These are phyloP conservation scores for Colletotrichum cordylinicola DNA, from an alignment of 2,329 filamentous ascomycete genomes.

Conservation along the genomic window DNA sequence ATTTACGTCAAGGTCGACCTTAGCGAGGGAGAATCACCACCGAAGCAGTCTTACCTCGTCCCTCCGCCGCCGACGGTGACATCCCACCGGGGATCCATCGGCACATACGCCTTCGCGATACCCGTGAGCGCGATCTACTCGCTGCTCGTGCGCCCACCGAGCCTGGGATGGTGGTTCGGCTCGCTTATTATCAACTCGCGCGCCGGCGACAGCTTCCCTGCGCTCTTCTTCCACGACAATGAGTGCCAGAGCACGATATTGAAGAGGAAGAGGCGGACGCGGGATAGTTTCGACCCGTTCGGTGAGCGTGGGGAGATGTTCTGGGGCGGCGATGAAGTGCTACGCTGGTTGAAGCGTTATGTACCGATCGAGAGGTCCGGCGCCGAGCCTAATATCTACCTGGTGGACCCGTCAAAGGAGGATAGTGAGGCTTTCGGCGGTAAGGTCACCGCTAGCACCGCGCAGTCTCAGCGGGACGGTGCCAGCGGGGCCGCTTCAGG, in stretches of 20 bases:
- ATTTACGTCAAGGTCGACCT: slow-evolving; percentile 97
- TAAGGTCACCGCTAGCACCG: slow-evolving; percentile 57
- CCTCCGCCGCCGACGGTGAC: slow-evolving; percentile 89
- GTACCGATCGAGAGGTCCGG: slow-evolving; percentile 81
- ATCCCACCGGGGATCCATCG: slow-evolving; percentile 71
- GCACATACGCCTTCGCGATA: slow-evolving; percentile 89
- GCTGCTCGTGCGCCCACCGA: slow-evolving; percentile 87
- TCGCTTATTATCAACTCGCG: slow-evolving; percentile 92
- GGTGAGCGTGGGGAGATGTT: slow-evolving; percentile 86
- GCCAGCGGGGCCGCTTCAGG: slow-evolving; percentile 19
- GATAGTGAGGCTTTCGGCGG: slow-evolving; percentile 83
- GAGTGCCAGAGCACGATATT: slow-evolving; percentile 96
- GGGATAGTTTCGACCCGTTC: slow-evolving; percentile 90
- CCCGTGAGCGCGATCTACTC: slow-evolving; percentile 92
- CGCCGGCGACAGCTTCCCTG: slow-evolving; percentile 90
- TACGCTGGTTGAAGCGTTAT: slow-evolving; percentile 89
- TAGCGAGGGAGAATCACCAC: slow-evolving; percentile 79
- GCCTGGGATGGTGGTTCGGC: slow-evolving; percentile 97
- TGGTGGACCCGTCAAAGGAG: slow-evolving; percentile 86
- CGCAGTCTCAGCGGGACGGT: slow-evolving; percentile 44
- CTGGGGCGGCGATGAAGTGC: slow-evolving; percentile 96
- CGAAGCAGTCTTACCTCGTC: slow-evolving; percentile 87
- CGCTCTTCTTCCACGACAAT: slow-evolving; percentile 95
- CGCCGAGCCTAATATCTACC: slow-evolving; percentile 88
- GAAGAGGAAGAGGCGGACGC: slow-evolving; percentile 86